These are phyloP conservation scores for Pelargonium nanum DNA, from an alignment of 345 rosid species.

Conservation along the genomic window DNA sequence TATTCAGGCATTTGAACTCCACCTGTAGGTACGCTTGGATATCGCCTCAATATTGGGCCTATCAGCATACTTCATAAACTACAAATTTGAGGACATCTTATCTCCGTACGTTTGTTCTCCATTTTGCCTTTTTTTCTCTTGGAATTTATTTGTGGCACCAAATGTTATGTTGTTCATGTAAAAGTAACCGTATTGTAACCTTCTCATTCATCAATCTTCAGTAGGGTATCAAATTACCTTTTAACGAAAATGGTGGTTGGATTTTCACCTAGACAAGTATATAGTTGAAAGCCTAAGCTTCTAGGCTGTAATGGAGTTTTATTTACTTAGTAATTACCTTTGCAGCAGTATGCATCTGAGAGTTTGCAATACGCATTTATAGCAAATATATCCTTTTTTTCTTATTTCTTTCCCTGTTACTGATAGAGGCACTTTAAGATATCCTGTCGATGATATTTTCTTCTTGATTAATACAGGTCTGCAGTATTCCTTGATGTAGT, in stretches of 20 bases:
- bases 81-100: constrained; percentile 78
- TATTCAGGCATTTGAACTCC: constrained; percentile 14
- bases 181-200: not conserved
- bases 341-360: not conserved
- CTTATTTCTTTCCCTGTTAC: not conserved
- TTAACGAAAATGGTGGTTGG: too few species aligned
- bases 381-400: not conserved
- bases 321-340: not conserved
- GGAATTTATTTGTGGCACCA: not conserved
- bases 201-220: too few species aligned
- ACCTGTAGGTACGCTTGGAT: constrained; percentile 78
- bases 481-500: constrained; percentile 81
- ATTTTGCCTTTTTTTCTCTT: not conserved
- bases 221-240: too few species aligned
- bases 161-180: not conserved
- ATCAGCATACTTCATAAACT: constrained; percentile 75
- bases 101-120: constrained; percentile 52
- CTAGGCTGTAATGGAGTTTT: not conserved
- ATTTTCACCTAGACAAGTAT: too few species aligned
- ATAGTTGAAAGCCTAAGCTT: too few species aligned
- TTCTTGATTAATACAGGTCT: constrained; percentile 37
- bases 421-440: not conserved
- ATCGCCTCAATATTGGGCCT: constrained; percentile 79
- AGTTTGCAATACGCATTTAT: not conserved
- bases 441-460: not conserved